Base-by-base conservation (phyloP, 208 protist species). In the Wallacemonas rigidus region DNA sequence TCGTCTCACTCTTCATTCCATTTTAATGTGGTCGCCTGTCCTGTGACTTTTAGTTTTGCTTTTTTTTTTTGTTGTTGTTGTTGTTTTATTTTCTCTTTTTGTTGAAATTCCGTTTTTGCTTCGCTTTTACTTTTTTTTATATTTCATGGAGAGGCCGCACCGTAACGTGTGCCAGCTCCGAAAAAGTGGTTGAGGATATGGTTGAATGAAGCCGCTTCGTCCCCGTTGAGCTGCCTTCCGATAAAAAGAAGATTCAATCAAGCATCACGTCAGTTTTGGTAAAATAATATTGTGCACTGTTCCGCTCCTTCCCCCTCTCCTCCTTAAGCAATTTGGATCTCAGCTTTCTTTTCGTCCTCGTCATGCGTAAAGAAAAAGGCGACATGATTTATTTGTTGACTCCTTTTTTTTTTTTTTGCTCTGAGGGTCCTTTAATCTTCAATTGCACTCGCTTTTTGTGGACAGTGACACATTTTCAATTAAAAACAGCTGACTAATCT, bases 231-330 rank as follows among this genome's bases (percentile, higher is more conserved):
- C 43, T 62, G 56, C 56, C 38, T 62, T 62, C 56, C 56, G 56
- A 62, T 62, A 62, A 62, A 62, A 62, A 62, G 56, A 67, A 67
- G 62, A 67, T 67, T 26, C 62, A 67, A 39, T 67, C 62, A 67
- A 15, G 7, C 47, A 50, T 50, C 45, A 50, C 45, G 45, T 50
- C 45, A 50, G 12, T 6, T 50, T 62, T 62, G 56, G 26, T 50
- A 50, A 50, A 50, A 50, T 14, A 50, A 12, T 50, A 1, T 50
- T 50, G 6, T 26, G 26, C 26, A 26, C 26, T 26, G 26, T 26
- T 26, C 0, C 26, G 26, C 26, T 26, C 26, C 26, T 0, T 26
- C 26, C 26, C 26, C 26, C 26, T 26, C 26, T 26, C 26, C 26
- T 26, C 26, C 26, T 26, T 26, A 26, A 26, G 26, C 26, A 26